phyloP scores from a whole-genome alignment of 1,139 yeast genomes.

The Pichia sp. region DNA sequence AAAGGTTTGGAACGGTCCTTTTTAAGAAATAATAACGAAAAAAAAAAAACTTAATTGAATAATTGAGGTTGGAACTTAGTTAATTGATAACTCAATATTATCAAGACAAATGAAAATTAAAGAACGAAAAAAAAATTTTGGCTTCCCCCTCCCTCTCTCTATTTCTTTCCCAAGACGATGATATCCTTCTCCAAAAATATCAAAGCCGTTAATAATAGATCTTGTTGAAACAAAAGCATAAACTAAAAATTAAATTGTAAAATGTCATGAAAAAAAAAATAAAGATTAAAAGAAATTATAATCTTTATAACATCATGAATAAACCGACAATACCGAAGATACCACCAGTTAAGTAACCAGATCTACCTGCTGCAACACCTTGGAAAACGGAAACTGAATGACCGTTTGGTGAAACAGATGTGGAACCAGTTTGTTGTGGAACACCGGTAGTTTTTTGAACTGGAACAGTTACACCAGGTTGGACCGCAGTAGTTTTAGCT shows the following conservation, averaged over 20 bases:
- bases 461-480: no score
- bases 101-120: neutral
- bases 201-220: neutral
- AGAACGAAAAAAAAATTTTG: constrained; percentile 1
- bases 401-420: constrained; percentile 1
- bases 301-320: constrained; percentile 9
- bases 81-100: neutral
- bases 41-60: neutral
- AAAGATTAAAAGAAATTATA: neutral
- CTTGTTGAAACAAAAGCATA: no score
- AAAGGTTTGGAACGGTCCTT: neutral
- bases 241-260: no score
- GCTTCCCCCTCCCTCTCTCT: constrained; percentile 18
- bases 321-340: constrained; percentile 12
- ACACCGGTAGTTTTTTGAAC: constrained; percentile 3
- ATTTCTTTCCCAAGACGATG: constrained; percentile 10
- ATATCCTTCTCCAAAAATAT: constrained; percentile 13
- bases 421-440: no score
- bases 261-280: neutral
- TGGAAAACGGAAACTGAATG: constrained; percentile 2
- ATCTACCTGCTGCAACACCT: constrained; percentile 10
- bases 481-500: constrained; percentile 10
- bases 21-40: neutral
- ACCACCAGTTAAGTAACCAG: constrained; percentile 11
- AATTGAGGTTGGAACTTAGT: constrained; percentile 9